Percentiles rank a stretch among this genome's conserved stretches.
These are phyloP conservation scores for Pestalotiopsis sp. DNA, from an alignment of 2,329 filamentous ascomycete species.

Conservation along the genomic window DNA sequence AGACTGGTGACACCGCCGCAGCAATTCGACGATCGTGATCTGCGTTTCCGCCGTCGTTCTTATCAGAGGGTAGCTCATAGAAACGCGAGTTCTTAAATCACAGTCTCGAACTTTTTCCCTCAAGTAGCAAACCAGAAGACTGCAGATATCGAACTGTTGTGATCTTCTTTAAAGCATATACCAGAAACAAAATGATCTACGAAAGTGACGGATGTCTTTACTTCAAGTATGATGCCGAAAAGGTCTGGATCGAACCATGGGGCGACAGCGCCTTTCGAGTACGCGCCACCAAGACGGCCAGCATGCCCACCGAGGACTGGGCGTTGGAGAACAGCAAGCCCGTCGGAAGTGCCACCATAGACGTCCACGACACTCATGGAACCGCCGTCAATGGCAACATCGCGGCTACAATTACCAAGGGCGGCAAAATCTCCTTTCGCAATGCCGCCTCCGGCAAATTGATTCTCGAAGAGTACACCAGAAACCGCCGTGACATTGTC, in stretches of 20 bases:
- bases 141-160: background rate
- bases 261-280: constrained; percentile 48
- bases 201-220: constrained; percentile 21
- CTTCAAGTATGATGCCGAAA: constrained; percentile 42
- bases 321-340: constrained; percentile 35
- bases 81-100: no score
- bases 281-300: constrained; percentile 41
- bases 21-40: no score
- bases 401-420: constrained; percentile 44
- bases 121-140: no score
- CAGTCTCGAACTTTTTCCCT: no score
- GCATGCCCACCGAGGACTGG: constrained; percentile 41
- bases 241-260: constrained; percentile 51
- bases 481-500: constrained; percentile 48
- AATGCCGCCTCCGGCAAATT: constrained; percentile 38
- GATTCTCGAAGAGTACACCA: constrained; percentile 55
- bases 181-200: constrained; percentile 20
- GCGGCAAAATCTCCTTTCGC: constrained; percentile 52
- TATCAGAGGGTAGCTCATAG: no score
- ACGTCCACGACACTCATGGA: constrained; percentile 30
- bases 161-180: background rate
- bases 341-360: constrained; percentile 13
- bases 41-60: no score
- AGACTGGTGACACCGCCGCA: no score
- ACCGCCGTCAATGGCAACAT: constrained; percentile 49